Conservation (phyloP, 2,329 filamentous ascomycete species). For the Chaetomium strumarium region DNA sequence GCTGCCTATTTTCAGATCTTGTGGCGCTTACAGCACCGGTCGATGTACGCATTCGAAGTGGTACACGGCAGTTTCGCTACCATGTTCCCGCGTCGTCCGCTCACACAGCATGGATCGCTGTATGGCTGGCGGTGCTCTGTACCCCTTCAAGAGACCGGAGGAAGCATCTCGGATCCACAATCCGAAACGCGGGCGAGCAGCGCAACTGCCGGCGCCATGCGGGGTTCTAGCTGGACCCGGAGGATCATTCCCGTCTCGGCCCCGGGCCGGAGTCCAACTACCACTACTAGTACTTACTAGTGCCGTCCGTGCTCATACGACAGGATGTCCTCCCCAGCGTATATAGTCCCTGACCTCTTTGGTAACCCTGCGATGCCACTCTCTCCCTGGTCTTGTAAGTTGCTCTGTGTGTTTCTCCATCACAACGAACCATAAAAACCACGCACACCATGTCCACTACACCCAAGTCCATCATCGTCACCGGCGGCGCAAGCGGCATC, state of each 20-base stretch:
- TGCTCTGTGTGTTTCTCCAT: no score
- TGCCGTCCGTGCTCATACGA: not conserved
- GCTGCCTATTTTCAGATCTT: no score
- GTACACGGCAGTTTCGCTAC: no score
- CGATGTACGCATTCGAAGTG: no score
- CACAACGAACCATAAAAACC: not conserved
- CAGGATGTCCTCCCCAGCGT: not conserved
- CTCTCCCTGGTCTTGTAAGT: no score
- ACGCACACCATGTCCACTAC: not conserved
- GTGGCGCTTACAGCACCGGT: no score
- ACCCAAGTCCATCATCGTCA: constrained; percentile 20
- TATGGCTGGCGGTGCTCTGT: no score
- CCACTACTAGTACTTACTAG: not conserved
- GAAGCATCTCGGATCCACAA: not conserved
- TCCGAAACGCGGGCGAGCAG: not conserved
- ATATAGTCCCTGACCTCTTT: not conserved
- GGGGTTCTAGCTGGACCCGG: not conserved
- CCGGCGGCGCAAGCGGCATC: constrained; percentile 23
- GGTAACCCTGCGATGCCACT: not conserved
- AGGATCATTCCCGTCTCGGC: not conserved
- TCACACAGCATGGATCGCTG: no score
- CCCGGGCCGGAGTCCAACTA: not conserved
- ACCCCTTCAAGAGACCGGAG: no score
- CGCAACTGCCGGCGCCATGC: not conserved
- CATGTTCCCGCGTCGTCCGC: no score